Conservation (phyloP, 2,329 filamentous ascomycete species). For the Dothidotthia symphoricarpi region DNA sequence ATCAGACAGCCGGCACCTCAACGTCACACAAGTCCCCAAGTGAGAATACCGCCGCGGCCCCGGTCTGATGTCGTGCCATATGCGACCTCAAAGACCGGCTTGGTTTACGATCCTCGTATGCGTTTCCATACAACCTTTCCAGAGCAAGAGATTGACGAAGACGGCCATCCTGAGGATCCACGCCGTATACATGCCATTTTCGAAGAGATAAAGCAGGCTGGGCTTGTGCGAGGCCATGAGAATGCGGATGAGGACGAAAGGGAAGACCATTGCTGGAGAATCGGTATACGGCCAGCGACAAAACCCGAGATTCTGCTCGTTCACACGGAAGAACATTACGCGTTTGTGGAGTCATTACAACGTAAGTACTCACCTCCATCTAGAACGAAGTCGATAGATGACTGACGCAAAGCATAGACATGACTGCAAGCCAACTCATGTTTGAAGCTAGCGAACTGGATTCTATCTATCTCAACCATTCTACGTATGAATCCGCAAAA, state of each 20-base stretch:
- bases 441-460: conserved; percentile 56
- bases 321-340: conserved; percentile 73
- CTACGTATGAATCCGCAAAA: conserved; percentile 77
- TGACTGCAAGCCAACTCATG: conserved; percentile 63
- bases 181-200: conserved; percentile 91
- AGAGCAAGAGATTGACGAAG: conserved; percentile 45
- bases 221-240: conserved; percentile 67
- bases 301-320: conserved; percentile 76
- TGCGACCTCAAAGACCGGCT: conserved; percentile 42
- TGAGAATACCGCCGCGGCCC: conserved; percentile 32
- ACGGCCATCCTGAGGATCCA: conserved; percentile 91
- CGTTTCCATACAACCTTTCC: conserved; percentile 81
- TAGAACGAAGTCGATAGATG: conserved; percentile 3
- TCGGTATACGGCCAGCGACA: conserved; percentile 74
- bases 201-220: conserved; percentile 78
- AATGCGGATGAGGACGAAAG: conserved; percentile 47
- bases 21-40: conserved; percentile 22
- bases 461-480: conserved; percentile 63
- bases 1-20: conserved; percentile 13
- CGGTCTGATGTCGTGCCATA: conserved; percentile 38
- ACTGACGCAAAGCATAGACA: conserved; percentile 21
- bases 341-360: conserved; percentile 67
- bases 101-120: conserved; percentile 87
- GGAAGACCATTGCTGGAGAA: conserved; percentile 62
- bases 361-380: conserved; percentile 30